phyloP scores from a whole-genome alignment of 1,139 yeast species.

The Candida mesenterica region DNA sequence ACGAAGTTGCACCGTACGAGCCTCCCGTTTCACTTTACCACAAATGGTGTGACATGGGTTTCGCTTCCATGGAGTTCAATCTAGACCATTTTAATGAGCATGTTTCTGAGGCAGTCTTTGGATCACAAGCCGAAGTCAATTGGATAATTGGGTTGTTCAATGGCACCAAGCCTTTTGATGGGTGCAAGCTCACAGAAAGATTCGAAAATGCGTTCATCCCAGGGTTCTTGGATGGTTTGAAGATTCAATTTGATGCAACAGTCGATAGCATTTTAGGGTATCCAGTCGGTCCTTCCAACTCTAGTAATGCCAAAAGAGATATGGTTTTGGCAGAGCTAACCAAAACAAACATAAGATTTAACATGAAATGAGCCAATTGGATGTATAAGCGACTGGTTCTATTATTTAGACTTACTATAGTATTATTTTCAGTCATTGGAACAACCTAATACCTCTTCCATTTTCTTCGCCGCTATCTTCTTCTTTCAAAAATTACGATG shows the following conservation, averaged over 20 bases:
- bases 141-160: conserved; percentile 15
- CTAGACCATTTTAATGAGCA: conserved; percentile 18
- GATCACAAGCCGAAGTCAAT: conserved; percentile 17
- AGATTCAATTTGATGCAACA: neutral
- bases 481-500: conserved; percentile 85
- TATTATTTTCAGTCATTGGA: no score
- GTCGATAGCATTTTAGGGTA: neutral
- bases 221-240: neutral
- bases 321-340: no score
- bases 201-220: conserved; percentile 21
- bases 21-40: conserved; percentile 13
- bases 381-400: no score
- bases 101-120: conserved; percentile 13
- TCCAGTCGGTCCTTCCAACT: neutral
- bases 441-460: conserved; percentile 26
- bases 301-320: no score
- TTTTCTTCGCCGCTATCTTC: conserved; percentile 62
- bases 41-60: conserved; percentile 17
- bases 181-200: conserved; percentile 17
- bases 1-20: conserved; percentile 19
- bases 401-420: no score
- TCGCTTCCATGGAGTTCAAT: conserved; percentile 15
- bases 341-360: no score
- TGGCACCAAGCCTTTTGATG: conserved; percentile 11
- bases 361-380: no score